phyloP scores from a whole-genome alignment of 352 stramenopile species.

The Globisporangium splendens region DNA sequence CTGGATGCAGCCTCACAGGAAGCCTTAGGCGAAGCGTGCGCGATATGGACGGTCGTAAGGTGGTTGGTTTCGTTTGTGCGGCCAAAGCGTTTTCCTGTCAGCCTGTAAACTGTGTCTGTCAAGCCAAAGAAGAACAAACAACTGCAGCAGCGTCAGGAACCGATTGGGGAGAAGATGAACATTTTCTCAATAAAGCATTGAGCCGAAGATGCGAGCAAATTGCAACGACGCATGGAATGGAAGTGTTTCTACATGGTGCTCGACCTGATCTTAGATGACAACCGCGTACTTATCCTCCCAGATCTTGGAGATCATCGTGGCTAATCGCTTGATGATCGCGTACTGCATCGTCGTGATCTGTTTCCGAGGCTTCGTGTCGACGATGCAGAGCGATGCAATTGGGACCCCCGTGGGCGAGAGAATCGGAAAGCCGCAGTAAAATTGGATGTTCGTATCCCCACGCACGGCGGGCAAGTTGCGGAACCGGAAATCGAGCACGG shows the following conservation, averaged over 20 bases:
- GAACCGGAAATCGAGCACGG: conserved; percentile 49
- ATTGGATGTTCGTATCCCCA: conserved; percentile 25
- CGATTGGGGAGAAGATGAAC: too few species aligned
- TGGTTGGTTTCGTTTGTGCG: too few species aligned
- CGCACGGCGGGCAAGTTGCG: conserved; percentile 36
- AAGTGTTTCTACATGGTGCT: too few species aligned
- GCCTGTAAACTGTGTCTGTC: too few species aligned
- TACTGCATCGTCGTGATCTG: conserved; percentile 64
- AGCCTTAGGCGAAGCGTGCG: too few species aligned
- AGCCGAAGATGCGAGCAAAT: neutral
- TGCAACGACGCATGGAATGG: too few species aligned
- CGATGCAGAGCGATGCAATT: conserved; percentile 41
- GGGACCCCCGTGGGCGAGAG: conserved; percentile 13
- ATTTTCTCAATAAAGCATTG: too few species aligned
- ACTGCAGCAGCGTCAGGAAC: too few species aligned
- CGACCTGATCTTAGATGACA: neutral
- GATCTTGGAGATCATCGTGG: conserved; percentile 19
- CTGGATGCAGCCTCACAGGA: too few species aligned
- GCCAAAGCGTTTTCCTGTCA: too few species aligned
- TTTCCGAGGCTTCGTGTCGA: conserved; percentile 40
- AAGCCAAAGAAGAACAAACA: too few species aligned
- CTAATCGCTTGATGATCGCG: conserved; percentile 39
- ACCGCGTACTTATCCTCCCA: conserved; percentile 7
- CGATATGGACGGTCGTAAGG: too few species aligned
- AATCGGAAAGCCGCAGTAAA: conserved; percentile 51